These are phyloP conservation scores for Brassica carinata DNA, from an alignment of 345 rosid species.

Conservation along the genomic window DNA sequence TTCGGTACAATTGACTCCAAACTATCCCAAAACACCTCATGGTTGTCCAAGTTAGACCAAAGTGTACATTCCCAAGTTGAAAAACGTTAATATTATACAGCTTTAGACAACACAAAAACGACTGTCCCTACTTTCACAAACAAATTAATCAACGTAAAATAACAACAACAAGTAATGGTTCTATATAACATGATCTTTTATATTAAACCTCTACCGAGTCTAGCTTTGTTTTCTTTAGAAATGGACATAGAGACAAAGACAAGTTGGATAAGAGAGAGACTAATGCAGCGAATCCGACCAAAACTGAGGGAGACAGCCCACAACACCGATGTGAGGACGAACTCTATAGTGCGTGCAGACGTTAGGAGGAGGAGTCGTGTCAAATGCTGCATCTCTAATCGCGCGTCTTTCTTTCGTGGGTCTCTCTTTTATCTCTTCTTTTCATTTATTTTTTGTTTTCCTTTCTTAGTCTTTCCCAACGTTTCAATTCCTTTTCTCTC, in stretches of 20 bases:
- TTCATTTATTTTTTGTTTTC: background rate
- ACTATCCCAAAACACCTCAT: background rate
- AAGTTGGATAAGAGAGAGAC: constrained; percentile 26
- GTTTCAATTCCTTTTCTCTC: background rate
- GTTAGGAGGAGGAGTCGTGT: constrained; percentile 29
- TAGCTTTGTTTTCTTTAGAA: background rate
- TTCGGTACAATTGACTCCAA: constrained; percentile 10
- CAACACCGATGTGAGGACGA: constrained; percentile 25
- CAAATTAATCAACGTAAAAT: background rate
- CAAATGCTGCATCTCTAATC: constrained; percentile 19
- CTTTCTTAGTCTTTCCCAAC: constrained; percentile 1
- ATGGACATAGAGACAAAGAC: constrained; percentile 1
- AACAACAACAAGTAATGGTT: background rate
- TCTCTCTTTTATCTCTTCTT: constrained; percentile 31
- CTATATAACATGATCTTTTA: background rate
- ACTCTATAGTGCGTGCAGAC: background rate
- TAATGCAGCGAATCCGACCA: constrained; percentile 24
- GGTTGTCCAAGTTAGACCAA: constrained; percentile 6
- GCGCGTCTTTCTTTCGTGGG: constrained; percentile 30
- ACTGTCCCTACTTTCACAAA: background rate
- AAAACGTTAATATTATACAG: constrained; percentile 8
- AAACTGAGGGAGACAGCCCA: constrained; percentile 35
- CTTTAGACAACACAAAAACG: background rate
- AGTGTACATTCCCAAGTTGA: background rate
- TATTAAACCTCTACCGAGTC: background rate